A percentile compares a stretch with the other conserved stretches of the same genome.
These are phyloP conservation scores for Ogataea methanolica DNA, from an alignment of 805 yeast genomes.

Conservation along the genomic window DNA sequence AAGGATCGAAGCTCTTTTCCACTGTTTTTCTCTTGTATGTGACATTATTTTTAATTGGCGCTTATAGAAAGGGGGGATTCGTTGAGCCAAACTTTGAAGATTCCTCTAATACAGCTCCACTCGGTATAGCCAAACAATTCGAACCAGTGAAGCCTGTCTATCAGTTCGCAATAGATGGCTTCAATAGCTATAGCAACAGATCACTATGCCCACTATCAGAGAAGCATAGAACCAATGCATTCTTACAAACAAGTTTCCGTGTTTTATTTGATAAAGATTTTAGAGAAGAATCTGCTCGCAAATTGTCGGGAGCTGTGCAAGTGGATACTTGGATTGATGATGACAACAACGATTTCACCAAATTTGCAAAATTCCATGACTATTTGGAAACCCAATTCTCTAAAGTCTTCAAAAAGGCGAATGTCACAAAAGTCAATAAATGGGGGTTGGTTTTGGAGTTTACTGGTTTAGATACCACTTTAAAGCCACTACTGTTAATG, in stretches of 20 bases:
- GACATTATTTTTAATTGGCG: too few relatives aligned
- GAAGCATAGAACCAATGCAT: too few relatives aligned
- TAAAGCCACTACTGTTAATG: constrained; percentile 61
- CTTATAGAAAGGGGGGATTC: too few relatives aligned
- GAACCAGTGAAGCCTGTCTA: too few relatives aligned
- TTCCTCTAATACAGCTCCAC: too few relatives aligned
- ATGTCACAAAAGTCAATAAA: constrained; percentile 52
- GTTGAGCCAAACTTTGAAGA: too few relatives aligned
- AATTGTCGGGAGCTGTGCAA: constrained; percentile 42
- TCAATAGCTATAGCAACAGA: too few relatives aligned
- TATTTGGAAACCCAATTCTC: constrained; percentile 57
- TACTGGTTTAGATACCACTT: constrained; percentile 45
- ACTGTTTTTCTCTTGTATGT: too few relatives aligned
- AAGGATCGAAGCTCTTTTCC: too few relatives aligned
- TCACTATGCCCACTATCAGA: too few relatives aligned
- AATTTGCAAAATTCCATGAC: constrained; percentile 44
- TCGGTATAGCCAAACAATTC: too few relatives aligned
- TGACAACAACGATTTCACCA: constrained; percentile 42
- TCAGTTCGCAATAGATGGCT: too few relatives aligned
- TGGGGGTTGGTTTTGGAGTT: constrained; percentile 60
- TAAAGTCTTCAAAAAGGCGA: constrained; percentile 37
- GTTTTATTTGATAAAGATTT: constrained; percentile 30
- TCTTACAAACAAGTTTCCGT: neutral
- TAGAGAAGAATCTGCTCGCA: constrained; percentile 32
- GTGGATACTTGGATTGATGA: constrained; percentile 42